These are phyloP conservation scores for Terana coerulea DNA, from an alignment of 768 basidiomycete species.

Conservation along the genomic window DNA sequence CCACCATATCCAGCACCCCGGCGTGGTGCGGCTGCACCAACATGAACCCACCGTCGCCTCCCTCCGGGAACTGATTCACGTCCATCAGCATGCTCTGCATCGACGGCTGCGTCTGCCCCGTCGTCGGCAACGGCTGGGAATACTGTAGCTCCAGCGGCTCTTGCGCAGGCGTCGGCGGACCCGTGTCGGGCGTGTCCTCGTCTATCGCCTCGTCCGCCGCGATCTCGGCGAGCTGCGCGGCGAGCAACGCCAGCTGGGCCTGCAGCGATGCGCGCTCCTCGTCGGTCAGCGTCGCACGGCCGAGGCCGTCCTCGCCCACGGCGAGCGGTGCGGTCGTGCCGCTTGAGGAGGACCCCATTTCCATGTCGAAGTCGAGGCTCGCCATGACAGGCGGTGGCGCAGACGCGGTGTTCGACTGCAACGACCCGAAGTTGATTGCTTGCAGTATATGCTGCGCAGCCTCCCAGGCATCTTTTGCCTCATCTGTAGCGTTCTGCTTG, in stretches of 20 bases:
- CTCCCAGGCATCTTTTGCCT: conserved; percentile 65
- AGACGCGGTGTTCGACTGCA: conserved; percentile 10
- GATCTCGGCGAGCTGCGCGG: conserved; percentile 69
- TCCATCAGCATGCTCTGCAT: conserved; percentile 15
- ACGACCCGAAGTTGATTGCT: conserved; percentile 66
- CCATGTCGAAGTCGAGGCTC: conserved; percentile 9
- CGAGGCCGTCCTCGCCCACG: conserved; percentile 11
- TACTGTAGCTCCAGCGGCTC: neutral
- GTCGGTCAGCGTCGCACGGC: conserved; percentile 29
- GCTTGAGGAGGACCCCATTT: conserved; percentile 11
- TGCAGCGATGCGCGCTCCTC: conserved; percentile 64
- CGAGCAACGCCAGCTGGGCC: conserved; percentile 67
- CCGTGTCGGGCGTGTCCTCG: conserved; percentile 22
- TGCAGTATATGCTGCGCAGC: conserved; percentile 75
- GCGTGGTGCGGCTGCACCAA: neutral
- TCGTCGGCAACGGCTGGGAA: neutral
- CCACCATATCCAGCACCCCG: neutral
- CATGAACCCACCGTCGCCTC: conserved; percentile 1
- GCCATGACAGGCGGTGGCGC: conserved; percentile 10
- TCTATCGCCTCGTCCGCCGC: conserved; percentile 37
- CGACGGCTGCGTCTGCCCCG: neutral
- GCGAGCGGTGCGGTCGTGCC: conserved; percentile 3
- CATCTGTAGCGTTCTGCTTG: conserved; percentile 28
- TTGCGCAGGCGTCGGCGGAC: neutral
- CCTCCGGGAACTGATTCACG: conserved; percentile 23